Conservation (phyloP, 306 rosid genomes). For the Cyamopsis tetragonoloba region DNA sequence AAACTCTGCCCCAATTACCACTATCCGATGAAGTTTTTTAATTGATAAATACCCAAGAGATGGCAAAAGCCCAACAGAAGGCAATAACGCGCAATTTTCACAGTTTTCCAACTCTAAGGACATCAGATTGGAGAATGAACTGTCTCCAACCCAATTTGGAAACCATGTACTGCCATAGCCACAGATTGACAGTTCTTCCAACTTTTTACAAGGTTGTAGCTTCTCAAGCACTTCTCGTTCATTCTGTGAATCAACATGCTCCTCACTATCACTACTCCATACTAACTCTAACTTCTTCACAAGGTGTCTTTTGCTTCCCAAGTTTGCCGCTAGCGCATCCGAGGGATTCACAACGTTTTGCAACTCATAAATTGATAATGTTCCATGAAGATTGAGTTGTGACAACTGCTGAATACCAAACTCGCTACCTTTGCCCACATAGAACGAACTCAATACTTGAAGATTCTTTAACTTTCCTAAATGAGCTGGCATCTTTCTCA, state of each 20-base stretch:
- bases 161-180: constrained; percentile 2
- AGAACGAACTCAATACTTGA: background rate
- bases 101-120: background rate
- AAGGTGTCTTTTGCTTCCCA: background rate
- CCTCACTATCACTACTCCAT: constrained; percentile 13
- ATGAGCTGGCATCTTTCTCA: constrained; percentile 1
- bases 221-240: constrained; percentile 25
- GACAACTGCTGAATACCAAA: constrained; percentile 5
- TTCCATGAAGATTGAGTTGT: background rate
- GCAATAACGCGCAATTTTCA: background rate
- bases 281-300: background rate
- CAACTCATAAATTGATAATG: background rate
- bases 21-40: background rate
- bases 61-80: constrained; percentile 13
- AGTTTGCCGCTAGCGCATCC: background rate
- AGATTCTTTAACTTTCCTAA: constrained; percentile 6
- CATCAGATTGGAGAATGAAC: constrained; percentile 13
- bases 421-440: constrained; percentile 1
- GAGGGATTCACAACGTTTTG: background rate
- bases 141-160: constrained; percentile 27
- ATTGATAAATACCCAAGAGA: background rate
- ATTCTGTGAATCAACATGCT: background rate
- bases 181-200: background rate
- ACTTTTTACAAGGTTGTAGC: constrained; percentile 10
- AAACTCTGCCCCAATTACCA: background rate